Base-by-base conservation (phyloP, 371 early-diverging fungal species). In the Lichtheimia corymbifera region DNA sequence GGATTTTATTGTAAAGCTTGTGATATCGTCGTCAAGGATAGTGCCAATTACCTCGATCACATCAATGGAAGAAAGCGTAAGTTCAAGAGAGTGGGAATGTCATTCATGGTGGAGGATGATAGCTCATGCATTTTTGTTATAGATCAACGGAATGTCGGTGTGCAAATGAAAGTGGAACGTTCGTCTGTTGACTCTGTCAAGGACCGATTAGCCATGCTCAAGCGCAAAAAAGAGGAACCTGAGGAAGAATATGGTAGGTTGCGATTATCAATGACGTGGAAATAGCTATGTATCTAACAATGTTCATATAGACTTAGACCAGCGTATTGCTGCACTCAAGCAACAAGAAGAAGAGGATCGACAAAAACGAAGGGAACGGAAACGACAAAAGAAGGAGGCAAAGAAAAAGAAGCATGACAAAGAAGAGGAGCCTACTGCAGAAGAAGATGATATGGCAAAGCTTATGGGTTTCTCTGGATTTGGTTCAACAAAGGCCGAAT, bases 1-100 rank as follows among this genome's bases (percentile, higher is more conserved):
- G 97, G 97, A 14, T 97, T 90, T 63, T 93, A 93, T 67, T 97
- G 97, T 74, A 85, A 91, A 66, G 84, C 80, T 2, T 96, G 97
- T 66, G 93, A 97, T 67, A 83, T 89, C 55, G 87, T 88, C 3
- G 79, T 93, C 53, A 94, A 94, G 65, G 96, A 96, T 72, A 92
- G 89, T 65, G 82, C 87, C 27, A 88, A 83, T 41, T 97, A 88
- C 56, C 73, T 95, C 62, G 96, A 95, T 66, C 96, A 97, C 61
- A 88, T 93, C 60, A 97, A 96, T 71, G 94, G 95, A 50, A 81
- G 82, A 65, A 90, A 92, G 59, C 97, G 90, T 91, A 77, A 67
- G 83, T 72, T 13, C 2, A 12, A 17, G 13, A 45, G 14, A 18
- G 14, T 49, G 5, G 22, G 22, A 2, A 22, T 22, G 2, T 22